Evolutionary conservation across 2,329 filamentous ascomycete genomes (phyloP).

Genomic region (Paraconiothyrium brasiliense): DNA sequence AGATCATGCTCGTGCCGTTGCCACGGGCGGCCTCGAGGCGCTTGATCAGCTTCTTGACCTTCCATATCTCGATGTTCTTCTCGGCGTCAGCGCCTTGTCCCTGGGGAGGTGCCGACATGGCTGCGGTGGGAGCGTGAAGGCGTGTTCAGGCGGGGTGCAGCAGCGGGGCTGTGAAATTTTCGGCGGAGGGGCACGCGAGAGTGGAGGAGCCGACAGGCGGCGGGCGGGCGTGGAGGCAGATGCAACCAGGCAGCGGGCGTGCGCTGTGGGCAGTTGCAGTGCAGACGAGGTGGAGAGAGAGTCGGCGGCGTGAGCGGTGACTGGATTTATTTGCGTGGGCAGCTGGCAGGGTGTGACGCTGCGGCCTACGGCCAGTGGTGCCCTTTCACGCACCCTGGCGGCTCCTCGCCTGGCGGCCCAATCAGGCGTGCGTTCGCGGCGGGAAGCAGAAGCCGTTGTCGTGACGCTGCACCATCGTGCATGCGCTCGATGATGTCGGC

Average conservation of each 20-base stretch:
- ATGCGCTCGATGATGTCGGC: slow-evolving; percentile 22
- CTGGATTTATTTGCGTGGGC: slow-evolving; percentile 25
- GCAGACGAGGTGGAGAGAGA: slow-evolving; percentile 15
- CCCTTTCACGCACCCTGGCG: neutral
- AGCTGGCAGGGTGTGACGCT: slow-evolving; percentile 16
- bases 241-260: slow-evolving; percentile 24
- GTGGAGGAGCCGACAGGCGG: slow-evolving; percentile 27
- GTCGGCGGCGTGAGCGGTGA: slow-evolving; percentile 2
- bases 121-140: slow-evolving; percentile 16
- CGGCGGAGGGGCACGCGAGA: slow-evolving; percentile 22
- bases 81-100: slow-evolving; percentile 87
- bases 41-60: slow-evolving; percentile 99
- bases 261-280: slow-evolving; percentile 11
- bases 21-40: slow-evolving; percentile 95
- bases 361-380: neutral
- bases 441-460: slow-evolving; percentile 12
- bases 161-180: slow-evolving; percentile 27
- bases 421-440: slow-evolving; percentile 8
- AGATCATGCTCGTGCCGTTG: slow-evolving; percentile 99
- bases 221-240: slow-evolving; percentile 7
- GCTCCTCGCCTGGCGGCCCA: slow-evolving; percentile 14
- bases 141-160: slow-evolving; percentile 20
- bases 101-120: slow-evolving; percentile 33
- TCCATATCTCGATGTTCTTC: slow-evolving; percentile 95
- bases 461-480: slow-evolving; percentile 13